These are phyloP conservation scores for Xylariaceae sp. DNA, from an alignment of 2,329 filamentous ascomycete genomes.

Conservation along the genomic window DNA sequence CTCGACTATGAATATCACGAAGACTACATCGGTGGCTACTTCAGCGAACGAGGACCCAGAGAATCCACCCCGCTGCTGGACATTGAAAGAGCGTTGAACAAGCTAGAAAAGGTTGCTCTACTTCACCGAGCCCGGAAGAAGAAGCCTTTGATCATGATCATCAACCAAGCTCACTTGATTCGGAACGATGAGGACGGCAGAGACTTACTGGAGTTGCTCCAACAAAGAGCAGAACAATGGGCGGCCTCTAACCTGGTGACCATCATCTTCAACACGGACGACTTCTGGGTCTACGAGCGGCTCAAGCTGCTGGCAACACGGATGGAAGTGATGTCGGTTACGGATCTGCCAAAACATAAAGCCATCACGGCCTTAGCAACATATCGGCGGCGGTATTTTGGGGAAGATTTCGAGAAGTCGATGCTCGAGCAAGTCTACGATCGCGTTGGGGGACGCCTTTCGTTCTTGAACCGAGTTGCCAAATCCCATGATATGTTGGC, in stretches of 20 bases:
- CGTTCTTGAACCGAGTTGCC: conserved; percentile 86
- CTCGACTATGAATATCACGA: conserved; percentile 96
- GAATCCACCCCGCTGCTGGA: conserved; percentile 90
- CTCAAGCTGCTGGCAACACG: conserved; percentile 88
- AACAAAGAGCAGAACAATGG: conserved; percentile 96
- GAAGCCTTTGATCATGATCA: conserved; percentile 80
- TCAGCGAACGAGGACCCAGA: conserved; percentile 87
- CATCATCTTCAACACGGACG: conserved; percentile 90
- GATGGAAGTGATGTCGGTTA: conserved; percentile 88
- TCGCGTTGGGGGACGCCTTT: conserved; percentile 80
- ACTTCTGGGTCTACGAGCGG: conserved; percentile 97
- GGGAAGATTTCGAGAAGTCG: conserved; percentile 50
- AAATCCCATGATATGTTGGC: conserved; percentile 75
- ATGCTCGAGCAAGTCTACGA: conserved; percentile 77
- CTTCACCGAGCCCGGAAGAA: conserved; percentile 57
- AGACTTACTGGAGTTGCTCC: conserved; percentile 87
- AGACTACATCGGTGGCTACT: conserved; percentile 94
- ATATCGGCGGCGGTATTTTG: conserved; percentile 77
- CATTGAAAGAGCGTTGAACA: conserved; percentile 95
- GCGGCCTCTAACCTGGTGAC: conserved; percentile 88
- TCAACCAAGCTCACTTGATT: conserved; percentile 90
- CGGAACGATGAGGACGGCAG: conserved; percentile 90
- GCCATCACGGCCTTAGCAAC: conserved; percentile 72
- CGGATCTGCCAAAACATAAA: conserved; percentile 73
- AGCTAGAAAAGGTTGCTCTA: conserved; percentile 92